phyloP scores from a whole-genome alignment of 352 stramenopile genomes.

The Plasmopara muralis region DNA sequence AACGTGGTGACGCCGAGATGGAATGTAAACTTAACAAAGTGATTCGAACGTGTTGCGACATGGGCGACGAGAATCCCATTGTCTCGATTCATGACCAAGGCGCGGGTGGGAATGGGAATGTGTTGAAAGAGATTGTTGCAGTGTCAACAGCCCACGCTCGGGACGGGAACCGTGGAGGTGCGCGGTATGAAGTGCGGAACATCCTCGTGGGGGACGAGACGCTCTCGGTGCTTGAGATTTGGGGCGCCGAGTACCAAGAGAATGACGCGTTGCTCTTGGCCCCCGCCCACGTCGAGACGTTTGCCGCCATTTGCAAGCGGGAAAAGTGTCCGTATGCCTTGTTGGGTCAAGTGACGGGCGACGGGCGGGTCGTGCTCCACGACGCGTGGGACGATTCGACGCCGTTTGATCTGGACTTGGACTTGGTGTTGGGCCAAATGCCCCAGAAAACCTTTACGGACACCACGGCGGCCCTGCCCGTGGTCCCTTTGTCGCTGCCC shows the following conservation, averaged over 20 bases:
- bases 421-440: conserved; percentile 98
- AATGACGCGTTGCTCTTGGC: conserved; percentile 97
- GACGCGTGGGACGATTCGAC: conserved; percentile 93
- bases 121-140: conserved; percentile 99
- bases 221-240: conserved; percentile 98
- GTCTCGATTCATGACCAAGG: conserved; percentile 99
- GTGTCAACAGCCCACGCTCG: conserved; percentile 70
- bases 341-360: conserved; percentile 92
- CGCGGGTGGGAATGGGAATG: conserved; percentile 98
- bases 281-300: conserved; percentile 85
- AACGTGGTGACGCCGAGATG: conserved; percentile 99
- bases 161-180: conserved; percentile 81
- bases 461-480: conserved; percentile 46
- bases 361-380: conserved; percentile 95
- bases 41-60: conserved; percentile 96
- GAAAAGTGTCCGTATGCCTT: conserved; percentile 97
- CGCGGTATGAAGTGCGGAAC: conserved; percentile 94
- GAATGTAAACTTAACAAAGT: conserved; percentile 99
- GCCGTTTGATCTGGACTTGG: conserved; percentile 95
- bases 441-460: conserved; percentile 98
- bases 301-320: conserved; percentile 92
- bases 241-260: conserved; percentile 99
- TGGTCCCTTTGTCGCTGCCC: conserved; percentile 71
- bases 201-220: conserved; percentile 96
- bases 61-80: conserved; percentile 97